Evolutionary conservation across 2,329 filamentous ascomycete genomes (phyloP), one percentile per base, ranked within the genome.

Genomic region (Colletotrichum gigasporum): DNA sequence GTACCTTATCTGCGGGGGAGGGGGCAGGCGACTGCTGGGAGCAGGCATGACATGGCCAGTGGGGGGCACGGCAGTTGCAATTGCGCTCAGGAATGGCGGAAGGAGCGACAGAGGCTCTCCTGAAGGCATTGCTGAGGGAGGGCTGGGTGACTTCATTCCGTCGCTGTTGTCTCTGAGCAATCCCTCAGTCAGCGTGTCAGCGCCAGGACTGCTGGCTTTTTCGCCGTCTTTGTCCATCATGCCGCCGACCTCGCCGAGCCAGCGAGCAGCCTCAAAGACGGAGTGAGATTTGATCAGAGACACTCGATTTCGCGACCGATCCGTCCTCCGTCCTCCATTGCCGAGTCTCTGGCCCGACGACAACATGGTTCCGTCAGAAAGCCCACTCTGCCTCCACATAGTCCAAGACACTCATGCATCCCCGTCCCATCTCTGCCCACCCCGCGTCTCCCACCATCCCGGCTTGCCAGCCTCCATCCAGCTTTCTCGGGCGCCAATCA

Each of bases 31-130:
- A 16, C 11, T 16, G 52, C 44, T 58, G 59, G 53, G 58, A 53
- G 28, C 54, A 59, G 60, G 60, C 54, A 53, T 60, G 45, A 35
- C 32, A 39, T 41, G 60, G 54, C 47, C 39, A 47, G 60, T 59
- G 60, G 53, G 45, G 39, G 60, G 45, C 60, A 63, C 60, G 60
- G 60, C 60, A 63, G 60, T 63, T 63, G 60, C 20, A 41, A 60
- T 39, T 34, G 37, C 2, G 24, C 48, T 60, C 50, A 37, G 12
- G 24, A 35, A 5, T 18, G 11, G 3, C 5, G 28, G 28, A 6
- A 11, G 11, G 28, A 37, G 39, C 6, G 39, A 42, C 16, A 4
- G 39, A 34, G 26, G 12, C 34, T 39, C 20, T 42, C n/a, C 35
- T 39, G 35, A n/a, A 34, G 12, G 7, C 30, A 34, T 34, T 34